A percentile compares a stretch with the other conserved stretches of the same genome.
phyloP scores from a whole-genome alignment of 2,329 filamentous ascomycete species.

The Rhinocladiella similis region DNA sequence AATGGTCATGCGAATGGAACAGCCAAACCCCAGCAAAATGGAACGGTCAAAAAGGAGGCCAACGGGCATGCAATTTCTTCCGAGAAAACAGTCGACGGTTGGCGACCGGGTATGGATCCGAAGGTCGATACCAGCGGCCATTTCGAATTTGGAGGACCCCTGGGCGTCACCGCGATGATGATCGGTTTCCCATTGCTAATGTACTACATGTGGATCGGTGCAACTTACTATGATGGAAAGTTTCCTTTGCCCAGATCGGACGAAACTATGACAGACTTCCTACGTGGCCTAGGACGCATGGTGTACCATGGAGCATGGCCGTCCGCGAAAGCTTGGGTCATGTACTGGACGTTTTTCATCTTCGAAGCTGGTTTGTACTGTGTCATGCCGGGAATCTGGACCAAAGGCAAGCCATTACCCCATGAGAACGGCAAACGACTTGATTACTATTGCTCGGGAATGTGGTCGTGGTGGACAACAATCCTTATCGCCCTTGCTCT shows the following conservation, averaged over 20 bases:
- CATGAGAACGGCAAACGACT: slow-evolving; percentile 83
- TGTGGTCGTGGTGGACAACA: slow-evolving; percentile 83
- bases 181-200: slow-evolving; percentile 88
- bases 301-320: slow-evolving; percentile 86
- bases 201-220: slow-evolving; percentile 99
- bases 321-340: slow-evolving; percentile 76
- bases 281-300: slow-evolving; percentile 67
- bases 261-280: slow-evolving; percentile 71
- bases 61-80: slow-evolving; percentile 4
- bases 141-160: slow-evolving; percentile 82
- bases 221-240: slow-evolving; percentile 85
- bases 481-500: slow-evolving; percentile 69
- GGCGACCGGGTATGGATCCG: slow-evolving; percentile 43
- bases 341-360: slow-evolving; percentile 93
- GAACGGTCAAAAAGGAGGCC: slow-evolving; percentile 4
- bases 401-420: slow-evolving; percentile 82
- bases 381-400: slow-evolving; percentile 80
- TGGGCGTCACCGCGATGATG: slow-evolving; percentile 84
- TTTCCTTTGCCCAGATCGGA: slow-evolving; percentile 67
- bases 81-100: slow-evolving; percentile 41
- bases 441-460: slow-evolving; percentile 90
- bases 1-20: slow-evolving; percentile 19
- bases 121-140: slow-evolving; percentile 52
- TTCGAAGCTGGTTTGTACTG: slow-evolving; percentile 83
- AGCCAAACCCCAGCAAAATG: slow-evolving; percentile 8